Base-by-base conservation (phyloP, 2,329 filamentous ascomycete genomes). In the Ilyonectria sp. region DNA sequence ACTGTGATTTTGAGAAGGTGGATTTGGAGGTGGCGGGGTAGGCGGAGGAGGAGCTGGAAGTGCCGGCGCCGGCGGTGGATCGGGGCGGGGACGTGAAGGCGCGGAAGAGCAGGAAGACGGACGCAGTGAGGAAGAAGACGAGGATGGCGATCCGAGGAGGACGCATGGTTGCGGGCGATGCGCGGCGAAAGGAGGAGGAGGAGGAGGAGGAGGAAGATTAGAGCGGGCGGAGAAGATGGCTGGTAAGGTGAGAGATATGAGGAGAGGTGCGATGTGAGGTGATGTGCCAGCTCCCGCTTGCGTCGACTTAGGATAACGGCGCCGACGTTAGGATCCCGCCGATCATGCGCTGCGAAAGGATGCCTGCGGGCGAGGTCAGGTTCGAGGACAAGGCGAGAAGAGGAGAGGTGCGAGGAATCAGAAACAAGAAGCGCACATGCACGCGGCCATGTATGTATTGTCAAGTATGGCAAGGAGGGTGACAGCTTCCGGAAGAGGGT, bases 81-180 rank as follows among this genome's bases (percentile, higher is more conserved):
- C 73, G 75, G 33, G 73, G 70, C 57, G 77, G 67, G n/a, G 86
- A 82, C 49, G 81, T 81, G 72, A 89, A 76, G 66, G 86, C 83
- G 70, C 87, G 87, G 75, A 84, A 86, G 69, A 89, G 79, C 74
- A 89, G 82, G 78, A 89, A 88, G 73, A 89, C 79, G 60, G 84
- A 85, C 53, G 85, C 84, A 75, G 83, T 80, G 75, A 85, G 82
- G 78, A 88, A 89, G 75, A 89, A 80, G 68, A 84, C 80, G 75
- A 89, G 81, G 58, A 88, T 86, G 73, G 82, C 53, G 57, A 68
- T 61, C 53, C 60, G 60, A 46, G 65, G 67, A 52, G 61, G 61
- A 50, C 60, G 61, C 60, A 69, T 63, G 47, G 5, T 62, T 59
- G 33, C 59, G 56, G 49, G 37, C 7, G 63, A 26, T 35, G 13